Base-by-base conservation (phyloP, 2,329 filamentous ascomycete genomes). In the Zymoseptoria crescenta region DNA sequence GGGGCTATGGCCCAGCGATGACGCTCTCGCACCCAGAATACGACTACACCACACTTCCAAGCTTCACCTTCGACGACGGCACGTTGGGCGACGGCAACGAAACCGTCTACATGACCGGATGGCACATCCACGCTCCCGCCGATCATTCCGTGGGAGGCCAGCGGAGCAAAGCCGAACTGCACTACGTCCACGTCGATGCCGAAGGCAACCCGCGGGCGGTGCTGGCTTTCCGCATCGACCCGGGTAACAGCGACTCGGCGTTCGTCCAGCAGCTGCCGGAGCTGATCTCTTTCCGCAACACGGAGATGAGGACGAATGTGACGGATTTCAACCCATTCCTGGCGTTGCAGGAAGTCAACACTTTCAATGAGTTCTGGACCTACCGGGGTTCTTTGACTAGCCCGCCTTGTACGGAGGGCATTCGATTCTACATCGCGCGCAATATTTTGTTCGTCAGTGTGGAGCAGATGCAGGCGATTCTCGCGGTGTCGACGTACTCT, bases 41-140 rank as follows among this genome's bases (percentile, higher is more conserved):
- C 24, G 65, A 73, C 29, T 75, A 74, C 61, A 75, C 73, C 4
- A 65, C 62, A 1, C 70, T 75, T 28, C 77, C 79, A 2, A 72
- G 72, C 51, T 69, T 81, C 59, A 73, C 69, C 1, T 80, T 75
- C 66, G 76, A 80, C 56, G 74, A 78, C 64, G 68, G 73, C 60
- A 79, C 74, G 0, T 69, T 76, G 27, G 20, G 48, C 35, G 51
- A 29, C 4, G 24, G 20, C 24, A 29, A 52, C 51, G 69, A 74
- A 60, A 80, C 76, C 0, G 72, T 77, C 21, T 81, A 79, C 65
- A 71, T 81, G 8, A 73, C 70, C 49, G 77, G 78, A 52, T 81
- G 78, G 78, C 80, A 81, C 69, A 76, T 80, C 54, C 80, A 82
- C 64, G 66, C 77, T 0, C 79, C 80, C 0, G 77, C 78, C 4